phyloP scores from a whole-genome alignment of 148 eudicot species.

The Nyssa sinensis region DNA sequence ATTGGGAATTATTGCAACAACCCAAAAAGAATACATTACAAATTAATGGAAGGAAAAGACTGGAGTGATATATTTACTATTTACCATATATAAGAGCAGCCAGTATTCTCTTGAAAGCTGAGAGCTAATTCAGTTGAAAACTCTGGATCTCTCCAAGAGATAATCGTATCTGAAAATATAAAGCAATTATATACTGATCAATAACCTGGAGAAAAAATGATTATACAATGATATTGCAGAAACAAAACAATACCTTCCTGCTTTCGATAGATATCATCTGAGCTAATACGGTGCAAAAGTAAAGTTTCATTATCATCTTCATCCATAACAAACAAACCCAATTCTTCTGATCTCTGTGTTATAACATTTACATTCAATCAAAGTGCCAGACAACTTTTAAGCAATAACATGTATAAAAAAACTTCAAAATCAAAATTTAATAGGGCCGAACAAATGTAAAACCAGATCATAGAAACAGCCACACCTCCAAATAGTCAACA shows the following conservation, averaged over 20 bases:
- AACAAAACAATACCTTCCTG: constrained; percentile 72
- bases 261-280: constrained; percentile 86
- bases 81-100: constrained; percentile 93
- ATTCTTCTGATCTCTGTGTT: constrained; percentile 79
- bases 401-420: not conserved
- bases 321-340: constrained; percentile 77
- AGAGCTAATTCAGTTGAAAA: constrained; percentile 84
- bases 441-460: not conserved
- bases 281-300: constrained; percentile 68
- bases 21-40: not conserved
- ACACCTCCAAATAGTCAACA: constrained; percentile 91
- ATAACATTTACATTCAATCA: constrained; percentile 2
- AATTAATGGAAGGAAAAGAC: constrained; percentile 6
- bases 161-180: constrained; percentile 68
- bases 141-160: constrained; percentile 98
- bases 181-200: constrained; percentile 1
- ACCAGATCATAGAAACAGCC: constrained; percentile 10
- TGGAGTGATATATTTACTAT: not conserved
- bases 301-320: constrained; percentile 89
- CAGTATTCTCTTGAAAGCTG: constrained; percentile 90
- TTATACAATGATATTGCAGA: not conserved
- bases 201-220: not conserved
- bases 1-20: constrained; percentile 3
- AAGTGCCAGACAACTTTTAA: not conserved
- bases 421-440: not conserved